Evolutionary conservation across 331 rosid genomes (phyloP), one percentile per base, ranked within the genome.

Genomic region (Pyrus hybrid): DNA sequence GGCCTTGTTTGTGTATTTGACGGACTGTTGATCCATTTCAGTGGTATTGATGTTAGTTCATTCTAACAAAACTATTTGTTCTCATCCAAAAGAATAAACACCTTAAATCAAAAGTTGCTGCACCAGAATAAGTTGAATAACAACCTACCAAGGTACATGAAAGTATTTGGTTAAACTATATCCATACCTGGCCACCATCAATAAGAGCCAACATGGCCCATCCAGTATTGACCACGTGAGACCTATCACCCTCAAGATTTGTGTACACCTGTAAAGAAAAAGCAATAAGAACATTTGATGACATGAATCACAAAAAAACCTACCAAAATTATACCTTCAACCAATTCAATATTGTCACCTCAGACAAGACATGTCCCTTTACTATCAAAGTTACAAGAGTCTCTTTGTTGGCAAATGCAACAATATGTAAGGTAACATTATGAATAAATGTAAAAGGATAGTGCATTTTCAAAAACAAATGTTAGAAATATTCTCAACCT

Each of bases 121-220:
- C 67, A 28, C 23, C 21, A 63, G 21, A 28, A 63, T 63, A 63
- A 63, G 35, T 26, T 62, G 67, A 45, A 33, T 65, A 33, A 29
- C 8, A 54, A 56, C 66, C 65, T 32, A 33, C 22, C 3, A 30
- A 26, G 28, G 33, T 63, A 4, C 14, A 8, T 8, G 23, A 18
- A 30, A 30, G 16, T 64, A 68, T 7, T 9, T 7, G 56, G 61
- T 56, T 73, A 74, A 83, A 51, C 47, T 75, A 73, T 58, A 51
- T 80, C 32, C 13, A 63, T 86, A 90, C 97, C 96, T 90, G 98
- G 56, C 87, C 90, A 63, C 93, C 96, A 74, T 74, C 91, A 49
- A 90, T 85, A 56, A 93, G 96, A 68, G 93, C 84, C 79, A 85
- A 68, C 88, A 90, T 63, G 60, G 98, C 96, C 96, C 96, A 93